Evolutionary conservation across 2,329 filamentous ascomycete species (phyloP).

Genomic region (Apiospora malaysiana): DNA sequence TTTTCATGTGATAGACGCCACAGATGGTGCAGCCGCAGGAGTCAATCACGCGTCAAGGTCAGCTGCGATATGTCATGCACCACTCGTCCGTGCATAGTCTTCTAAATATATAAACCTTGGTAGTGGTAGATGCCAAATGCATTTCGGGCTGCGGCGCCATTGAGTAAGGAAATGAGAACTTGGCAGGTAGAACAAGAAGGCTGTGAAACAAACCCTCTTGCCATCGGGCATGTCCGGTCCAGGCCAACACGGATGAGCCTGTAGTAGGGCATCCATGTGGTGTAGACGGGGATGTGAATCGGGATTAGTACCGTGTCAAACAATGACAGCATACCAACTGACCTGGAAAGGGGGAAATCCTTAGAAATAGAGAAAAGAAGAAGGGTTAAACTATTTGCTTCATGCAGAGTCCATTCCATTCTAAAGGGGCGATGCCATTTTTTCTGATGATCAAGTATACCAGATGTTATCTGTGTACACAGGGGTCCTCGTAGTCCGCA

Average conservation of each 20-base stretch:
- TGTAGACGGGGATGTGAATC: background rate
- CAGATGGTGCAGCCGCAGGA: background rate
- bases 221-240: constrained; percentile 6
- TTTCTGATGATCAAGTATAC: background rate
- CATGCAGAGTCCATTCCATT: background rate
- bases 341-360: background rate
- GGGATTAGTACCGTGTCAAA: background rate
- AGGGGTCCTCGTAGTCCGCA: too few species aligned
- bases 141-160: too few species aligned
- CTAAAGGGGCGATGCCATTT: background rate
- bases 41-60: constrained; percentile 1
- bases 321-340: background rate
- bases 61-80: background rate
- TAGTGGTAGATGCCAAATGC: background rate
- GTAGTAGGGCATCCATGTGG: background rate
- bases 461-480: background rate
- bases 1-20: constrained; percentile 13
- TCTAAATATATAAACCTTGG: background rate
- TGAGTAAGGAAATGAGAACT: background rate
- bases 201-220: background rate
- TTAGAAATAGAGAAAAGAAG: background rate
- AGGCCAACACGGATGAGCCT: background rate
- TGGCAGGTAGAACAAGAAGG: background rate
- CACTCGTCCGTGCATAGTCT: too few species aligned
- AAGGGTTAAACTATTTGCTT: background rate